Conservation (phyloP, 495 filamentous ascomycete genomes). For the Hypoxylon fragiforme region DNA sequence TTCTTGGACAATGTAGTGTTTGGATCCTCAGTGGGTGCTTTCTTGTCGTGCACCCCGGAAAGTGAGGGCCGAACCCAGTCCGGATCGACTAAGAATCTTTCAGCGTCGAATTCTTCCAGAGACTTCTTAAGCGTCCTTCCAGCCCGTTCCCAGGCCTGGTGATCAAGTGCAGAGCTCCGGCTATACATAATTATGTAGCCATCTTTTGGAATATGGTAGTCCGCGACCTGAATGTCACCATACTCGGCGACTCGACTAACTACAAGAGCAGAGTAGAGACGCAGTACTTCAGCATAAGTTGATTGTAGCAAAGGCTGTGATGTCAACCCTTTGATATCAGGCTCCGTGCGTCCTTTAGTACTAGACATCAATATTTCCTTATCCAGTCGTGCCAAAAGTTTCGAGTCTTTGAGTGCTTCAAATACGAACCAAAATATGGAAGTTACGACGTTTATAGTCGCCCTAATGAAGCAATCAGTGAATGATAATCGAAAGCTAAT, state of each 20-base stretch:
- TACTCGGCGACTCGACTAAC: slow-evolving; percentile 8
- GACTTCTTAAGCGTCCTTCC: slow-evolving; percentile 17
- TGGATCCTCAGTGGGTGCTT: too few relatives aligned
- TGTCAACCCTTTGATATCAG: slow-evolving; percentile 11
- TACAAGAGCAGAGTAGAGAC: slow-evolving; percentile 6
- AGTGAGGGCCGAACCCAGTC: not conserved
- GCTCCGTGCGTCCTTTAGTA: not conserved
- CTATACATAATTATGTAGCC: not conserved
- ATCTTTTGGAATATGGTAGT: slow-evolving; percentile 3
- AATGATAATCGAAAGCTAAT: not conserved
- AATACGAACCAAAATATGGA: slow-evolving; percentile 21
- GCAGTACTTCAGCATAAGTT: slow-evolving; percentile 22
- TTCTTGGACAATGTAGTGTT: too few relatives aligned
- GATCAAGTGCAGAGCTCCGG: not conserved
- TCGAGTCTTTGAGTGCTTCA: slow-evolving; percentile 12
- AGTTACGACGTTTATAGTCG: slow-evolving; percentile 19
- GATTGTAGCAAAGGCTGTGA: slow-evolving; percentile 26
- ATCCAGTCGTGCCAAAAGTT: slow-evolving; percentile 1
- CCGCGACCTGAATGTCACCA: slow-evolving; percentile 9
- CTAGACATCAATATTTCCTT: slow-evolving; percentile 13
- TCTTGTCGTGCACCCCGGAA: too few relatives aligned
- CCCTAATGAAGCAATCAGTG: slow-evolving; percentile 3
- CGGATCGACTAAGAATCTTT: slow-evolving; percentile 12
- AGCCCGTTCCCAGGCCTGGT: not conserved
- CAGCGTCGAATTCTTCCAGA: slow-evolving; percentile 24